These are phyloP conservation scores for Reticulascus tulasneorum DNA, from an alignment of 2,329 filamentous ascomycete genomes.

Conservation along the genomic window DNA sequence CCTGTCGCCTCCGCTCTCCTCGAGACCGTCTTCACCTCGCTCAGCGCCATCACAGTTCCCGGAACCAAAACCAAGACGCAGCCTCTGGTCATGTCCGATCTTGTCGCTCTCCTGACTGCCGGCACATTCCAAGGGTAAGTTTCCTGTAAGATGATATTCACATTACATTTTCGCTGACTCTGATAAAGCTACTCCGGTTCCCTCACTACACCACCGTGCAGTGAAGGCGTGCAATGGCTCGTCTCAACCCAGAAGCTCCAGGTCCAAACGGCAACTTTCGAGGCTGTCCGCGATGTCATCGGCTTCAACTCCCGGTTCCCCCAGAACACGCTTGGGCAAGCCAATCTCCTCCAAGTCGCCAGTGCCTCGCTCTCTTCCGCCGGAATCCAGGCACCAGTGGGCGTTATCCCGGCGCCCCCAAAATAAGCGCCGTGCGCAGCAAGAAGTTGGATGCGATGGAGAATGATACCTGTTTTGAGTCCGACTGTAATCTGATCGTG, in stretches of 20 bases:
- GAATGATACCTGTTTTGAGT: slow-evolving; percentile 4
- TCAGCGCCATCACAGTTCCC: slow-evolving; percentile 36
- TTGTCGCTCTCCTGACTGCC: slow-evolving; percentile 31
- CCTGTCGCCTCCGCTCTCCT: slow-evolving; percentile 34
- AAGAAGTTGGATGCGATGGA: too few relatives aligned
- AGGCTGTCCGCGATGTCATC: slow-evolving; percentile 35
- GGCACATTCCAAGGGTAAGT: slow-evolving; percentile 34
- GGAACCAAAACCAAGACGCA: slow-evolving; percentile 35
- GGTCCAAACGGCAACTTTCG: slow-evolving; percentile 33
- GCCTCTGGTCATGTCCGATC: slow-evolving; percentile 39
- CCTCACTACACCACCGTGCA: slow-evolving; percentile 46
- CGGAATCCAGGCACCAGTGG: background rate
- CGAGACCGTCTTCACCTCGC: slow-evolving; percentile 40
- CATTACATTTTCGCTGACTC: background rate
- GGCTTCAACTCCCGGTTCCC: slow-evolving; percentile 45
- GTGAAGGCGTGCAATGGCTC: slow-evolving; percentile 43
- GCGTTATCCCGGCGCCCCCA: background rate
- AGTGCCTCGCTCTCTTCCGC: slow-evolving; percentile 4
- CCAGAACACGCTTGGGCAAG: slow-evolving; percentile 36
- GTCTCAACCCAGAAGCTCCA: slow-evolving; percentile 39
- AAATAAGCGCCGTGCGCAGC: too few relatives aligned
- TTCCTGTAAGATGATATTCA: background rate
- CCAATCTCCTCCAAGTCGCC: slow-evolving; percentile 30
- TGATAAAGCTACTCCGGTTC: slow-evolving; percentile 37
- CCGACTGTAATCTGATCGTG: slow-evolving; percentile 4